Percentiles rank a stretch among this genome's conserved stretches.
Conservation (phyloP, 345 rosid species). For the Hibiscus tridactylites region DNA sequence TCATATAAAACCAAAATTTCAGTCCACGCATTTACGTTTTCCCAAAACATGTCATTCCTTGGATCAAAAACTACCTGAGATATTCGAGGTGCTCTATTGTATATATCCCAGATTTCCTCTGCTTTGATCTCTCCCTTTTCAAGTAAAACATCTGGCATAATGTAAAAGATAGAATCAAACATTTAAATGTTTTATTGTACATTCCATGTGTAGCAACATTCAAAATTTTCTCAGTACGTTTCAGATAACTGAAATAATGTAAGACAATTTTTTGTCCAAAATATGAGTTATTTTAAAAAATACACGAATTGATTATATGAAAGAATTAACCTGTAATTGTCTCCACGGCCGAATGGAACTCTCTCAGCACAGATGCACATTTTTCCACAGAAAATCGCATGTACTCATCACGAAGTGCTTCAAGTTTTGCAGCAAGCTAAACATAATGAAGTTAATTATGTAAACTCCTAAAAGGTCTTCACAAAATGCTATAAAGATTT, state of each 20-base stretch:
- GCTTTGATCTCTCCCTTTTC: conserved; percentile 73
- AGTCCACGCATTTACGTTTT: background rate
- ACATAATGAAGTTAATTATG: conserved; percentile 11
- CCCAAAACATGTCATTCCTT: background rate
- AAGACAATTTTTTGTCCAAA: background rate
- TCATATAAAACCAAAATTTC: background rate
- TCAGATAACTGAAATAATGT: background rate
- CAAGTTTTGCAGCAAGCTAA: conserved; percentile 86
- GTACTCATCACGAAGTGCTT: conserved; percentile 88
- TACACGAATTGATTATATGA: background rate
- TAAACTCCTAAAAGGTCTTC: conserved; percentile 3
- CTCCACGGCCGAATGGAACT: conserved; percentile 80
- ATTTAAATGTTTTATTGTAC: background rate
- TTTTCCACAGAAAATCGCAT: conserved; percentile 76
- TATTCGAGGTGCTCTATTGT: conserved; percentile 57
- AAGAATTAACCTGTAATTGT: conserved; percentile 63
- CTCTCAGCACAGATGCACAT: conserved; percentile 73
- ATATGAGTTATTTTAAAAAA: background rate
- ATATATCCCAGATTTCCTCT: conserved; percentile 75
- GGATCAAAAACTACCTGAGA: conserved; percentile 48
- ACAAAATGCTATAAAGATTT: conserved; percentile 1
- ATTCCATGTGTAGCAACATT: background rate
- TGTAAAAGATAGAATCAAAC: background rate
- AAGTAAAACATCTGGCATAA: conserved; percentile 66
- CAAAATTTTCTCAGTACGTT: background rate